Conservation (phyloP, 2,329 filamentous ascomycete species). For the Cryoendolithus antarcticus region DNA sequence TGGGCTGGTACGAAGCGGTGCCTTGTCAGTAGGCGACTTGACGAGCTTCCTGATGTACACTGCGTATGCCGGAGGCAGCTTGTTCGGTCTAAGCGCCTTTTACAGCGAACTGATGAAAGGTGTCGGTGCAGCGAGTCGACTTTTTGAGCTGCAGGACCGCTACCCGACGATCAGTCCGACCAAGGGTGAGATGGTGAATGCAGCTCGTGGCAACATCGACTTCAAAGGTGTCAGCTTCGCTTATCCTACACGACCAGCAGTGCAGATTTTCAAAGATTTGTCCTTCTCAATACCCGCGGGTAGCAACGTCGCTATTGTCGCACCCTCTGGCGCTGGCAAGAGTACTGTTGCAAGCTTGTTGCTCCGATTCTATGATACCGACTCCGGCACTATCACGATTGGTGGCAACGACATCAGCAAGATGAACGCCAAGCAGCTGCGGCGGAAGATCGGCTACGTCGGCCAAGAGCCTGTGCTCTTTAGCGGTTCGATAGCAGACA, state of each 20-base stretch:
- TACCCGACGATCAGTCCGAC: slow-evolving; percentile 79
- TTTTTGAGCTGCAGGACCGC: slow-evolving; percentile 92
- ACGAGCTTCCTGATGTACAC: slow-evolving; percentile 99
- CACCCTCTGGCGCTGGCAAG: slow-evolving; percentile 90
- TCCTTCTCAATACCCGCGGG: slow-evolving; percentile 87
- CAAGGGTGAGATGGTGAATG: slow-evolving; percentile 62
- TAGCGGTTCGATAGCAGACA: slow-evolving; percentile 72
- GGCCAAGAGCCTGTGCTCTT: slow-evolving; percentile 91
- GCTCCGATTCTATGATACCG: slow-evolving; percentile 82
- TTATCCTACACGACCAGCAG: slow-evolving; percentile 86
- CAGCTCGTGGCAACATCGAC: slow-evolving; percentile 75
- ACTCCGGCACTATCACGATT: slow-evolving; percentile 63
- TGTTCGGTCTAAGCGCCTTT: slow-evolving; percentile 90
- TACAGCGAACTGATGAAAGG: slow-evolving; percentile 99
- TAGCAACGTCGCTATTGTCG: slow-evolving; percentile 91
- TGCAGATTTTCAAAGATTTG: slow-evolving; percentile 78
- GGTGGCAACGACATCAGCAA: slow-evolving; percentile 69
- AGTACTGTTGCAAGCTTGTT: slow-evolving; percentile 89
- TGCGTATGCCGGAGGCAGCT: slow-evolving; percentile 69
- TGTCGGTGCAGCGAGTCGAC: slow-evolving; percentile 84
- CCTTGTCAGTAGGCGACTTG: slow-evolving; percentile 81
- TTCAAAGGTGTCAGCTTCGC: slow-evolving; percentile 80
- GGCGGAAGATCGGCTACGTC: slow-evolving; percentile 87
- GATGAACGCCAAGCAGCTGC: slow-evolving; percentile 88
- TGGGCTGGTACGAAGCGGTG: slow-evolving; percentile 72